Percentiles rank a stretch among this genome's conserved stretches.
These are phyloP conservation scores for Sclerotinia nivalis DNA, from an alignment of 2,329 filamentous ascomycete genomes.

Conservation along the genomic window DNA sequence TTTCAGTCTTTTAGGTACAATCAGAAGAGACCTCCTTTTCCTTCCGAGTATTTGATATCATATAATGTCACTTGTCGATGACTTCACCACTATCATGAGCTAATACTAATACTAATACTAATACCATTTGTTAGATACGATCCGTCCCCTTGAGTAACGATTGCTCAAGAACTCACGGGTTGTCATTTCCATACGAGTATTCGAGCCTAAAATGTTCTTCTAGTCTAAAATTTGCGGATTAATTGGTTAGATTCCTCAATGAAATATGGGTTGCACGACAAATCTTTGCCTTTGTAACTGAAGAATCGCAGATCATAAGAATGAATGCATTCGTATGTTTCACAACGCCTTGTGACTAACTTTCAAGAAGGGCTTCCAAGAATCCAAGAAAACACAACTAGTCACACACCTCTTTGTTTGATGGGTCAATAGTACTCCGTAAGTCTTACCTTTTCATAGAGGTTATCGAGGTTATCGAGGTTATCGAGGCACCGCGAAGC, in stretches of 20 bases:
- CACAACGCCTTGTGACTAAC: constrained; percentile 17
- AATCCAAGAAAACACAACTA: background rate
- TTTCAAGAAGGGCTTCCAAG: background rate
- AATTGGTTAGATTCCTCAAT: background rate
- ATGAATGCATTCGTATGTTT: constrained; percentile 13
- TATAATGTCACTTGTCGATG: no score
- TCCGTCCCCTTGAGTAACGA: background rate
- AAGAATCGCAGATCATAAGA: constrained; percentile 3
- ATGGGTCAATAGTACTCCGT: background rate
- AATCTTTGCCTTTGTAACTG: background rate
- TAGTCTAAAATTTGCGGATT: no score
- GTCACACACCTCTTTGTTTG: background rate
- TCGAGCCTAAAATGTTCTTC: background rate
- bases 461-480: constrained; percentile 12
- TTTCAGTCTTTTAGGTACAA: background rate
- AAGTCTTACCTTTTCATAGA: background rate
- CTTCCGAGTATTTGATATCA: background rate
- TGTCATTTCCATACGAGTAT: background rate
- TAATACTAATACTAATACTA: background rate
- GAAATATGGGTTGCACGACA: background rate
- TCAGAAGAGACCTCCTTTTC: background rate
- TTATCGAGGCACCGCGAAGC: background rate
- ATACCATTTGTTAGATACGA: background rate
- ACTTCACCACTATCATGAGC: background rate
- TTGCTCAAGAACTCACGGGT: background rate